phyloP scores from a whole-genome alignment of 768 basidiomycete species.

The Suillus americanus region DNA sequence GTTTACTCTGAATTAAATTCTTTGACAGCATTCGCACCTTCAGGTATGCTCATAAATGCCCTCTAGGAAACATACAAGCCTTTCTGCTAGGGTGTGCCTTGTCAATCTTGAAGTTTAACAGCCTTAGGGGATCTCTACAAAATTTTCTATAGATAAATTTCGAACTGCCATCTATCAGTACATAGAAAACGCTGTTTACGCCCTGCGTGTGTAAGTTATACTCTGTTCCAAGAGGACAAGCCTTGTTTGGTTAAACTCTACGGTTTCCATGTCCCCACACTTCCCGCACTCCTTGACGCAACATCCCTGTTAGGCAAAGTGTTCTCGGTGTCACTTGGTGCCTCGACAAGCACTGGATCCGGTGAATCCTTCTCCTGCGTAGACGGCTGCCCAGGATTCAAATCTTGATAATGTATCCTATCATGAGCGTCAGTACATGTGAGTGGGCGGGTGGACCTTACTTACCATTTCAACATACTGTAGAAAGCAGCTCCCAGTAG shows the following conservation, averaged over 20 bases:
- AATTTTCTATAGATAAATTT: not conserved
- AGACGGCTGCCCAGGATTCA: conserved; percentile 30
- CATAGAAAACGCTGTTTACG: not conserved
- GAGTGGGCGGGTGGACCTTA: conserved; percentile 7
- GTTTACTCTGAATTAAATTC: too few relatives aligned
- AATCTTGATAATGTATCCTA: conserved; percentile 27
- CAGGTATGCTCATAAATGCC: too few relatives aligned
- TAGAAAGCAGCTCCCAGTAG: conserved; percentile 61
- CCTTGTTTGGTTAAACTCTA: not conserved
- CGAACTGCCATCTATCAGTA: not conserved
- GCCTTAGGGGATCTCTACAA: not conserved
- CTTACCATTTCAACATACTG: conserved; percentile 51
- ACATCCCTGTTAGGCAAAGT: not conserved
- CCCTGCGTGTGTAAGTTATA: not conserved
- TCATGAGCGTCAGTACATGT: conserved; percentile 6
- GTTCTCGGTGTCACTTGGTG: not conserved
- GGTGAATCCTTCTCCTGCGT: conserved; percentile 28
- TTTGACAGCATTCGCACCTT: too few relatives aligned
- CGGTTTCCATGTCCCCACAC: not conserved
- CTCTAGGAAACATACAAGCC: too few relatives aligned
- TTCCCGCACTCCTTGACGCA: not conserved
- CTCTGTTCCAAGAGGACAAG: not conserved
- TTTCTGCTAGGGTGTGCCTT: too few relatives aligned
- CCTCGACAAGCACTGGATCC: not conserved
- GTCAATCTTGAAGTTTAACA: not conserved